Evolutionary conservation across 192 early-diverging fungal species (phyloP), one percentile per base, ranked within the genome.

Genomic region (Coemansia sp.): DNA sequence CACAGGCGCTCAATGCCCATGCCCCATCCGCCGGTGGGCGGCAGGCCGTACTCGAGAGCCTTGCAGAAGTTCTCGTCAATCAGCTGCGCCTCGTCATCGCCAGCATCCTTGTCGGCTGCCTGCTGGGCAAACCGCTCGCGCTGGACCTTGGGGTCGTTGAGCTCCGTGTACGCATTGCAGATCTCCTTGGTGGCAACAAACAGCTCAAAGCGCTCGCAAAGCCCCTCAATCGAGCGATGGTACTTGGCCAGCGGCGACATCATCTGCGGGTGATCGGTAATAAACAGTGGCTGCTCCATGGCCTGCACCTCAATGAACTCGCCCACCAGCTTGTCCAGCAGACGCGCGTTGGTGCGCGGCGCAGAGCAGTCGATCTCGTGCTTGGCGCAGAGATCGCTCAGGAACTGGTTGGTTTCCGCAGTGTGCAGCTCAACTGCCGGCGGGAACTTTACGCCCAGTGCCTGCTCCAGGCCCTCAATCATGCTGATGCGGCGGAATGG

Each of bases 131-230:
- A 99, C 66, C 94, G 83, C 72, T 94, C 93, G 55, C 96, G 89
- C 81, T 99, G 96, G 62, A 96, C 96, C 69, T 94, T 95, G 38
- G 96, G 96, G 82, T 99, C 96, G 84, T 99, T 99, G 76, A 99
- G 85, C 85, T 99, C 96, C 6, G 96, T 99, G 88, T 97, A 99
- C 18, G 94, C 91, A 61, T 99, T 99, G 83, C 91, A 93, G 47
- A 99, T 84, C 70, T 99, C 96, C 88, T 97, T 99, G 76, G 93
- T 95, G 53, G 93, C 94, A 5, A 99, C 94, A 69, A 98, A 98
- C 64, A 92, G 87, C 82, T 98, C 96, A 64, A 98, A 98, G 40
- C 96, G 92, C 76, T 98, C 96, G 83, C 92, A 96, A 32, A 98
- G 81, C 36, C 96, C 96, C 37, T 88, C 80, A 45, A 81, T 82